phyloP scores from a whole-genome alignment of 2,329 filamentous ascomycete species.

The Magnaporthiopsis incrustans region DNA sequence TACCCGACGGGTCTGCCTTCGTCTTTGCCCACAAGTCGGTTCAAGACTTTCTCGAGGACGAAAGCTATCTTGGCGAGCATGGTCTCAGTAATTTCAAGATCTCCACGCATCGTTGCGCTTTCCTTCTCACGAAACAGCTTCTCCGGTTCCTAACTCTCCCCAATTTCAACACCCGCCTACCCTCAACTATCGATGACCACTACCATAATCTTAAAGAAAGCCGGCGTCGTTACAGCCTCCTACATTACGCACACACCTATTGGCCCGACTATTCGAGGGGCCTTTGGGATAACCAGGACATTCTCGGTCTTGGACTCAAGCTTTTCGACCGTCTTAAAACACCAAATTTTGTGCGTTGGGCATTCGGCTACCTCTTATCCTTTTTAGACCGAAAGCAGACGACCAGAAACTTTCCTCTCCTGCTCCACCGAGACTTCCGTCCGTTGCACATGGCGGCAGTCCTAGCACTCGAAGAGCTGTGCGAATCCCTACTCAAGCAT shows the following conservation, averaged over 20 bases:
- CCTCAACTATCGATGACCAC: background rate
- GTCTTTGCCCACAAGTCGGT: background rate
- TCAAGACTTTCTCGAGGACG: background rate
- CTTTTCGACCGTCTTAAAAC: background rate
- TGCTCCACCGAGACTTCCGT: background rate
- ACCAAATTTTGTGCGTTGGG: background rate
- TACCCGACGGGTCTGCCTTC: background rate
- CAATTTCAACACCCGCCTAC: background rate
- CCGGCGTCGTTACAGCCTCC: background rate
- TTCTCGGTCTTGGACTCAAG: background rate
- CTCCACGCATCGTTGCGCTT: background rate
- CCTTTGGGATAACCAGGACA: background rate
- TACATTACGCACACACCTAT: background rate
- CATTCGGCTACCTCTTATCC: background rate
- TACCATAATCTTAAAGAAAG: background rate
- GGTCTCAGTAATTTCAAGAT: background rate
- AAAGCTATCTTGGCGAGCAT: background rate
- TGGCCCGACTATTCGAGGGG: background rate
- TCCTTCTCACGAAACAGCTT: background rate
- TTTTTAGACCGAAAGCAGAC: background rate
- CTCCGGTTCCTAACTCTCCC: background rate
- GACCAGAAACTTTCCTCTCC: no score
- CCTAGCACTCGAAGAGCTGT: background rate
- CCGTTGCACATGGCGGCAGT: conserved; percentile 1
- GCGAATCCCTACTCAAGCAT: background rate